Evolutionary conservation across 2,329 filamentous ascomycete genomes (phyloP), one percentile per base, ranked within the genome.

Genomic region (Cercospora canescens): DNA sequence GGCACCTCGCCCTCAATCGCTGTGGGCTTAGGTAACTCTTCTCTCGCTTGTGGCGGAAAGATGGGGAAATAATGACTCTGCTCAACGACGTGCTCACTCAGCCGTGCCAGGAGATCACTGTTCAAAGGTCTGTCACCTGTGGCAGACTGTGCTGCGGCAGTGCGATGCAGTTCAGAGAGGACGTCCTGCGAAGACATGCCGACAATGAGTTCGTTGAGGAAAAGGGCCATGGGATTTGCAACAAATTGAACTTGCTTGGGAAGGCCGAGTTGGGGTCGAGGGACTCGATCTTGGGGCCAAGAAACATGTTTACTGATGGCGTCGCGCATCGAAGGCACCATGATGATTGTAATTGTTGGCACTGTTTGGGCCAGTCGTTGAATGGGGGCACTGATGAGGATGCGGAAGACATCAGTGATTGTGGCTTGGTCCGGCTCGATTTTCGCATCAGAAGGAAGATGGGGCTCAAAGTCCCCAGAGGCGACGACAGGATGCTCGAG

Each of bases 61-160:
- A 98, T 80, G 0, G 95, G 95, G 74, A 93, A 93, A 79, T 94
- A 98, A 75, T 95, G 93, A 6, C 94, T 84, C 80, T 98, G 95
- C 79, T 97, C 91, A 64, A 99, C 87, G 18, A 99, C 79, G 71
- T 95, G 90, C 21, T 88, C 86, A 6, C 91, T 88, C 55, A 94
- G 79, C n/a, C 94, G 82, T 16, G 89, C 87, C 73, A 94, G 83
- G 28, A 91, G 73, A 71, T 91, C 88, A 0, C 73, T 72, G 39
- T 69, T 66, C 78, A 96, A 91, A 70, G 88, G 92, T 2, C 96
- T 83, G 2, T 91, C 82, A 75, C 97, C 94, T 72, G 95, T 91
- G 0, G 88, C 89, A n/a, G 90, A 92, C 71, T 96, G 85, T 8
- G 91, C 93, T 30, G 97, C 81, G 3, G 76, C 76, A 35, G 75